Conservation (phyloP, 305 asterid species). For the Fraxinus floribunda region DNA sequence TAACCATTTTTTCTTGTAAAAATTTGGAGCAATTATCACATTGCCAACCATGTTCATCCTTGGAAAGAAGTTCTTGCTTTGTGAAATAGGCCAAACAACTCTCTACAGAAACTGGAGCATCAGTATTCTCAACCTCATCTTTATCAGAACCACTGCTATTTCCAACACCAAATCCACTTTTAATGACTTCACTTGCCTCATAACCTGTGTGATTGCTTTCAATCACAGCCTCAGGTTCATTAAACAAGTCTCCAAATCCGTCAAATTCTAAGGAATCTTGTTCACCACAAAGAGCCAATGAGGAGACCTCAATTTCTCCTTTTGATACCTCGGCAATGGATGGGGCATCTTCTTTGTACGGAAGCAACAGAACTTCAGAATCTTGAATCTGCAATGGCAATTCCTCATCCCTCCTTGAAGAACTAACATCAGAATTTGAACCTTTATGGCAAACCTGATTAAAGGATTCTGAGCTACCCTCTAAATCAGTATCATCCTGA, state of each 20-base stretch:
- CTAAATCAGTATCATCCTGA: slow-evolving; percentile 31
- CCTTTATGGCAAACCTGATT: slow-evolving; percentile 30
- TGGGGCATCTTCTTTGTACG: slow-evolving; percentile 49
- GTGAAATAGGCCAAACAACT: slow-evolving; percentile 75
- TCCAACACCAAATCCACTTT: slow-evolving; percentile 42
- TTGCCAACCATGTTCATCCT: slow-evolving; percentile 92
- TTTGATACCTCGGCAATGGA: slow-evolving; percentile 26
- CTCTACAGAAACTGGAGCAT: slow-evolving; percentile 83
- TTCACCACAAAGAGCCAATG: slow-evolving; percentile 38
- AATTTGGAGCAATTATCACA: slow-evolving; percentile 87
- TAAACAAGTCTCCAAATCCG: slow-evolving; percentile 73
- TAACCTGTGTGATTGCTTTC: slow-evolving; percentile 36
- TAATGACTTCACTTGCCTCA: slow-evolving; percentile 33
- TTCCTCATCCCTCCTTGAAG: slow-evolving; percentile 41
- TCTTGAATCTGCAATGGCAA: slow-evolving; percentile 44
- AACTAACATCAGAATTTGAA: slow-evolving; percentile 28
- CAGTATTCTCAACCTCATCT: slow-evolving; percentile 80
- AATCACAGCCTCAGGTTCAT: slow-evolving; percentile 63
- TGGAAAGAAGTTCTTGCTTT: slow-evolving; percentile 71
- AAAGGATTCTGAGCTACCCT: slow-evolving; percentile 34
- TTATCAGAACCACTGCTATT: slow-evolving; percentile 75
- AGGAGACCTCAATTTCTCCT: slow-evolving; percentile 34
- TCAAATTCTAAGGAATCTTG: slow-evolving; percentile 53
- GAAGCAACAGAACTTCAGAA: slow-evolving; percentile 49
- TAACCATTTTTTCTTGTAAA: slow-evolving; percentile 44